Percentiles rank a stretch among this genome's conserved stretches.
These are phyloP conservation scores for Dendrobium huoshanense DNA, from an alignment of 106 monocot genomes.

Conservation along the genomic window DNA sequence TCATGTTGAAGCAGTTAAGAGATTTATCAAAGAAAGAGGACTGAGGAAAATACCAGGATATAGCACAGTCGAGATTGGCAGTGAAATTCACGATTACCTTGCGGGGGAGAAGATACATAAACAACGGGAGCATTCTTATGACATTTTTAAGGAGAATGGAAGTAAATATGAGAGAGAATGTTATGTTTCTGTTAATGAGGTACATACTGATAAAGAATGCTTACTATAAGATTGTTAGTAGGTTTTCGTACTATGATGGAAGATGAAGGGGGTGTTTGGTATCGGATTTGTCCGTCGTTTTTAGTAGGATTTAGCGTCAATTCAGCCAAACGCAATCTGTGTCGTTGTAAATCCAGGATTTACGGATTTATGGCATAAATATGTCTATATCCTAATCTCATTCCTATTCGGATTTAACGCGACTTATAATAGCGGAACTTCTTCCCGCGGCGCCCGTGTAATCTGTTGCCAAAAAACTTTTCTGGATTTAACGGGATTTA, in stretches of 20 bases:
- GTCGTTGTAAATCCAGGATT: too few species aligned
- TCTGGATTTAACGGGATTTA: too few species aligned
- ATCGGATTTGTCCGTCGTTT: too few species aligned
- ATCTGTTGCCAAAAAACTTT: too few species aligned
- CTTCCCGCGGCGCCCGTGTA: too few species aligned
- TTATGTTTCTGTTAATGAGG: constrained; percentile 2
- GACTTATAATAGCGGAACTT: too few species aligned
- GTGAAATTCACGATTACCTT: constrained; percentile 22
- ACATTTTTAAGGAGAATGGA: constrained; percentile 7
- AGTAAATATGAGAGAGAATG: constrained; percentile 19
- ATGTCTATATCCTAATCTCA: too few species aligned
- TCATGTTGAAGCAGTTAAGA: constrained; percentile 21
- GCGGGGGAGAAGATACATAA: constrained; percentile 15
- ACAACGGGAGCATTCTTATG: constrained; percentile 10
- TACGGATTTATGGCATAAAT: too few species aligned
- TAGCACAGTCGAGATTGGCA: constrained; percentile 37
- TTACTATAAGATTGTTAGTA: not conserved
- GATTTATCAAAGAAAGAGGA: constrained; percentile 17
- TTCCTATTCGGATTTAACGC: too few species aligned
- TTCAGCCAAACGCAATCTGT: too few species aligned
- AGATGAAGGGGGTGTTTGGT: not conserved
- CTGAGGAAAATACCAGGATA: constrained; percentile 33
- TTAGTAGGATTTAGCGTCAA: too few species aligned
- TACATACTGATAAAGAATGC: not conserved
- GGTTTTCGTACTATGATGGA: not conserved